Base-by-base conservation (phyloP, 1,139 yeast genomes). In the Protomyces inundatus region DNA sequence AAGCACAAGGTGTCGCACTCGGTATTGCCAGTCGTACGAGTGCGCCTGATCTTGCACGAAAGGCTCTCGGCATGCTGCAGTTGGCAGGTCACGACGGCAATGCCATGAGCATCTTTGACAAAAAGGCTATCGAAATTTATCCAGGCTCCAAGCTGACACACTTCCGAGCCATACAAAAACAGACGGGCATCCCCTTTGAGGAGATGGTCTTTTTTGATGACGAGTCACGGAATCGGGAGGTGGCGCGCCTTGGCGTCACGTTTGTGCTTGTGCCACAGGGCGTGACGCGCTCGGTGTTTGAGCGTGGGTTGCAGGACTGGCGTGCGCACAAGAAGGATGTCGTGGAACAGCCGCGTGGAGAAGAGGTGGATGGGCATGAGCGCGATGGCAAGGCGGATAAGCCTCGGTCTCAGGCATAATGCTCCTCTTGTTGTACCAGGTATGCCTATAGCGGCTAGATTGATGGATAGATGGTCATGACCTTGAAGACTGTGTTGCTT, bases 21-120 rank as follows among this genome's bases (percentile, higher is more conserved):
- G 81, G 87, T 1, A 82, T 84, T 3, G 93, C 93, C 0, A 84
- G 89, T 60, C 76, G 93, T 66, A 87, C 95, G 0, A 81, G 80
- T 16, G 80, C 87, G 0, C 91, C 66, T 1, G 70, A 74, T 3
- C 75, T 84, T n/a, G 93, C 93, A 0, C 77, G 79, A 67, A 79
- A 81, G 66, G 72, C 87, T 69, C 74, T 87, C 50, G 74, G 79
- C 2, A 71, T 79, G 67, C 75, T 86, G 35, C 77, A 80, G 54
- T 74, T 87, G 75, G 10, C 73, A 73, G 61, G 83, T 87, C 0
- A 79, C 84, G 46, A 74, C 77, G 32, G 71, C 77, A 12, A 80
- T 74, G 66, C 65, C 2, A 14, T 34, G 9, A 50, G 14, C 16
- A 42, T 52, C 66, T 83, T 87, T 67, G 81, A 80, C 51, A 58